Percentiles rank a stretch among this genome's conserved stretches.
Conservation (phyloP, 2,329 filamentous ascomycete genomes). For the Alternaria brassicae region DNA sequence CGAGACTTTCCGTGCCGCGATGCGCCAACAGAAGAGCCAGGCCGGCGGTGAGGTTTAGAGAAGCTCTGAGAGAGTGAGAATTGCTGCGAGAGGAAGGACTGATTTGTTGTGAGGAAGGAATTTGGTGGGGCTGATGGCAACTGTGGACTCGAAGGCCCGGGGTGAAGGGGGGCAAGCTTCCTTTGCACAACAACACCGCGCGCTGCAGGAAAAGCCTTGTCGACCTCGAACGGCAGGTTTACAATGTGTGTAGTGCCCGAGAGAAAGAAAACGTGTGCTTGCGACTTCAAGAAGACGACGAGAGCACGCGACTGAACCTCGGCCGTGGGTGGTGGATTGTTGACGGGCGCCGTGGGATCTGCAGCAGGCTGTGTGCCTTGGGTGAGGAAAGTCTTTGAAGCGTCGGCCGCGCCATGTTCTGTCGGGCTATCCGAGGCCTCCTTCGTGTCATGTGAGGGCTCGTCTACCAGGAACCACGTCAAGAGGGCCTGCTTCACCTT, state of each 20-base stretch:
- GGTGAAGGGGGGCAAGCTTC: constrained; percentile 65
- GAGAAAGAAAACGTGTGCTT: constrained; percentile 92
- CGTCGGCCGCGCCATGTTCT: constrained; percentile 23
- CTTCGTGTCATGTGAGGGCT: constrained; percentile 23
- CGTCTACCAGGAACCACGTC: constrained; percentile 73
- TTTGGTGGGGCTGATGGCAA: constrained; percentile 72
- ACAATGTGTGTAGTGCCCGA: constrained; percentile 87
- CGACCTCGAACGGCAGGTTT: constrained; percentile 93
- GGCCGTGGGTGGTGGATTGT: constrained; percentile 24
- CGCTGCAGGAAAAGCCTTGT: constrained; percentile 82
- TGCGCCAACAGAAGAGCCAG: constrained; percentile 39
- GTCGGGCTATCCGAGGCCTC: constrained; percentile 13
- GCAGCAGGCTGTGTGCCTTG: constrained; percentile 45
- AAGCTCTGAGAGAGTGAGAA: constrained; percentile 57
- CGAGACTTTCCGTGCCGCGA: constrained; percentile 30
- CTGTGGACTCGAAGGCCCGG: constrained; percentile 46
- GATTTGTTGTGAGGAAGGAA: constrained; percentile 71
- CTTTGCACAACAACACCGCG: constrained; percentile 86
- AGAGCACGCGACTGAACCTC: constrained; percentile 64
- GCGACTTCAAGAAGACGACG: constrained; percentile 89
- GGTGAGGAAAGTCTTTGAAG: constrained; percentile 35
- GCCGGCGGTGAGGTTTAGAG: constrained; percentile 40
- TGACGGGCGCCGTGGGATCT: constrained; percentile 31
- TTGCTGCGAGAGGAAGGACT: constrained; percentile 62
- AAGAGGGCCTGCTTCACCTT: constrained; percentile 84